phyloP scores from a whole-genome alignment of 257 asterid genomes.

The Plantago major region DNA sequence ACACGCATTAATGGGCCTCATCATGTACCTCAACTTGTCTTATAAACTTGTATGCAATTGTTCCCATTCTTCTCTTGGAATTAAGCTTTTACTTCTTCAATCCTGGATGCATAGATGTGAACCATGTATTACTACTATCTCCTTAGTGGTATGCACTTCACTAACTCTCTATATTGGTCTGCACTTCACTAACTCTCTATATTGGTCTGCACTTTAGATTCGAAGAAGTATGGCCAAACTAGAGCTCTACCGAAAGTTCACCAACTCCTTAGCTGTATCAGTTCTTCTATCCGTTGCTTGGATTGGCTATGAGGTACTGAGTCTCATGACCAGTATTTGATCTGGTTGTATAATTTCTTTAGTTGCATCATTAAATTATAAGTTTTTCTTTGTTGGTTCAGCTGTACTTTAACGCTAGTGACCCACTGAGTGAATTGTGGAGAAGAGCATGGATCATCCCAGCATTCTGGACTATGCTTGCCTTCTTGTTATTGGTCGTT shows the following conservation, averaged over 20 bases:
- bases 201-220: slow-evolving; percentile 39
- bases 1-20: too few species aligned
- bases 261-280: slow-evolving; percentile 78
- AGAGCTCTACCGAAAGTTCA: slow-evolving; percentile 73
- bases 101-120: too few species aligned
- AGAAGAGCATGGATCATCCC: slow-evolving; percentile 94
- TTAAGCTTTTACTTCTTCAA: too few species aligned
- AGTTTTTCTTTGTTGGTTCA: slow-evolving; percentile 31
- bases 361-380: not conserved
- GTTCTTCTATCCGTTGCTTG: slow-evolving; percentile 90
- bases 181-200: slow-evolving; percentile 5
- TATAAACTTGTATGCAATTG: too few species aligned
- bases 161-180: slow-evolving; percentile 12
- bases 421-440: slow-evolving; percentile 86
- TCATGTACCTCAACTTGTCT: too few species aligned
- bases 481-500: slow-evolving; percentile 65
- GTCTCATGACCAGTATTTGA: not conserved
- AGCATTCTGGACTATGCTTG: slow-evolving; percentile 87
- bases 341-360: slow-evolving; percentile 3
- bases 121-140: too few species aligned
- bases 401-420: slow-evolving; percentile 95
- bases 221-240: slow-evolving; percentile 79
- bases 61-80: too few species aligned
- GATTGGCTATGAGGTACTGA: slow-evolving; percentile 92
- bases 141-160: too few species aligned